Percentiles rank a stretch among this genome's conserved stretches.
Conservation (phyloP, 176 grass and related monocot genomes). For the Luzula sylvatica region DNA sequence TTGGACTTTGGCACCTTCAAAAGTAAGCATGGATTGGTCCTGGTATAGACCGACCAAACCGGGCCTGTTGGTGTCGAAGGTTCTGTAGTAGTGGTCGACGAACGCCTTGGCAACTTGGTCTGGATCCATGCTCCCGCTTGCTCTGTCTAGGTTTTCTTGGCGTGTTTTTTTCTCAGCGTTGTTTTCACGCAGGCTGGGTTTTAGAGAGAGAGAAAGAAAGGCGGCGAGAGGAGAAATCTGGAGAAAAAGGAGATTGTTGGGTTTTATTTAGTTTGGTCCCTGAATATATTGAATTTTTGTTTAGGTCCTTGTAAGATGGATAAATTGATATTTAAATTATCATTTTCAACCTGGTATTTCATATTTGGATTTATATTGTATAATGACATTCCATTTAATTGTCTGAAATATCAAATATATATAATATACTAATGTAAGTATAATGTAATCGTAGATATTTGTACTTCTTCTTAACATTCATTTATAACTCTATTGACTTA, state of each 20-base stretch:
- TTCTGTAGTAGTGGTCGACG: conserved; percentile 75
- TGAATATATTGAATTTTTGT: neutral
- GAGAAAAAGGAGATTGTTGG: neutral
- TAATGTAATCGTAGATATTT: too few relatives aligned
- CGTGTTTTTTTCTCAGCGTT: conserved; percentile 3
- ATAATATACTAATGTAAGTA: too few relatives aligned
- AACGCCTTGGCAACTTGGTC: conserved; percentile 72
- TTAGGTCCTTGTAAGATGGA: too few relatives aligned
- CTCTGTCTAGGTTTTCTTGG: neutral
- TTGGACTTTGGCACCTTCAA: conserved; percentile 48
- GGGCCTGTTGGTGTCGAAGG: conserved; percentile 67
- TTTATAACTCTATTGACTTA: too few relatives aligned
- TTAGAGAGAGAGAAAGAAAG: neutral
- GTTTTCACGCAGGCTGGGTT: neutral
- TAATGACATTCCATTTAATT: too few relatives aligned
- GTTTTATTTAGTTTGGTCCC: neutral
- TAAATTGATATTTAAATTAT: too few relatives aligned
- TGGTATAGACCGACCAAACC: conserved; percentile 50
- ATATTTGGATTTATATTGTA: too few relatives aligned
- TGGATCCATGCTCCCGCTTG: conserved; percentile 36
- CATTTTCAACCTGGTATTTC: too few relatives aligned
- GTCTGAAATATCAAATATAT: too few relatives aligned
- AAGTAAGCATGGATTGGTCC: conserved; percentile 78
- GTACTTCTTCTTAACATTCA: too few relatives aligned
- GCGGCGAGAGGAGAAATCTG: neutral